Conservation (phyloP, 1,139 yeast species). For the Saccharomycopsis crataegensis region DNA sequence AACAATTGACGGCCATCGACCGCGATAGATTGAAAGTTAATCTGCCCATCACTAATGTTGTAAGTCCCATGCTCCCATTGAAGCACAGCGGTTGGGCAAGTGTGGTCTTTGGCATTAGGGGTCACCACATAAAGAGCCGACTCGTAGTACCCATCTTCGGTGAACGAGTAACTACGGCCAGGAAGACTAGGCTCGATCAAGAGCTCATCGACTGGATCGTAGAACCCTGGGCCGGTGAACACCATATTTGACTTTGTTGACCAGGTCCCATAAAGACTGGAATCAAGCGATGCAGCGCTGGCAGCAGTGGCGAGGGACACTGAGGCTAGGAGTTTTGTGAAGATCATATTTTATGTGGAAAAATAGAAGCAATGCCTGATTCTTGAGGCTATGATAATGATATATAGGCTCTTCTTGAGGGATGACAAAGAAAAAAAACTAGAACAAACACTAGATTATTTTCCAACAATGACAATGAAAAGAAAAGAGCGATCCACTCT, state of each 20-base stretch:
- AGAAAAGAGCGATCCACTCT: too few relatives aligned
- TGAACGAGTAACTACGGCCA: conserved; percentile 88
- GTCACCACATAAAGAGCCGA: conserved; percentile 79
- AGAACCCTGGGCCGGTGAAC: conserved; percentile 94
- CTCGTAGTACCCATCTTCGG: conserved; percentile 84
- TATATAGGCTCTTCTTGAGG: too few relatives aligned
- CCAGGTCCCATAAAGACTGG: conserved; percentile 68
- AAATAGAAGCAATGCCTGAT: too few relatives aligned
- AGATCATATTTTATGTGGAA: too few relatives aligned
- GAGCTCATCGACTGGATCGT: conserved; percentile 91
- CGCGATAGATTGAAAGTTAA: conserved; percentile 62
- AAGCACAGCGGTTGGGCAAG: conserved; percentile 76
- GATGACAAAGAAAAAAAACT: too few relatives aligned
- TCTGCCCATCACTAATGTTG: conserved; percentile 49
- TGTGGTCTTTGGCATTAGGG: conserved; percentile 64
- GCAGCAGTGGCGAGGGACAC: background rate
- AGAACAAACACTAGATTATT: too few relatives aligned
- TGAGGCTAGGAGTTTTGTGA: too few relatives aligned
- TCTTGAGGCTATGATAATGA: too few relatives aligned
- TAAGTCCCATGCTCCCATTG: conserved; percentile 88
- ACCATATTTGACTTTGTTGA: conserved; percentile 87
- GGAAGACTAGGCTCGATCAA: conserved; percentile 93
- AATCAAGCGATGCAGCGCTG: background rate
- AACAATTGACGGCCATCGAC: conserved; percentile 92
- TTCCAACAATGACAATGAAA: too few relatives aligned